Evolutionary conservation across 805 yeast genomes (phyloP), one percentile per base, ranked within the genome.

Genomic region (Candida palmyrensis): DNA sequence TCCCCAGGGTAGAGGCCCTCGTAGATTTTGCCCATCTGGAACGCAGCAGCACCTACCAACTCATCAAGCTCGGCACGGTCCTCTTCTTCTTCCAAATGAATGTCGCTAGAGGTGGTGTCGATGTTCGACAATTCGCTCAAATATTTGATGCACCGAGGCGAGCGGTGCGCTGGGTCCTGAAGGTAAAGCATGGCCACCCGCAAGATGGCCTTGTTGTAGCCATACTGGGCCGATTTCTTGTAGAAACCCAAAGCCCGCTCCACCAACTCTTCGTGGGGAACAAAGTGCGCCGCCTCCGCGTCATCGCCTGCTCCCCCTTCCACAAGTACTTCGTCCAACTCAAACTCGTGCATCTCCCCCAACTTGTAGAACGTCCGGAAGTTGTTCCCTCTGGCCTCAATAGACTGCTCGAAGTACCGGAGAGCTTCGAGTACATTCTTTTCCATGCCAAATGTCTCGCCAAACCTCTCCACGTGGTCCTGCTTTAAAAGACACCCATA

Each of bases 1-100:
- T 64, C 68, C 4, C 68, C 69, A 5, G 72, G 71, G 41, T 66
- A 66, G 9, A 62, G 54, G 1, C 72, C 72, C 47, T 66, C 72
- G 41, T 63, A 62, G 25, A 66, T 53, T 34, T 55, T 55, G 3
- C 69, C 72, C 36, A 66, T 47, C 42, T 66, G 67, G 47, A 47
- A 64, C 31, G 57, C 55, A 2, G 71, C 66, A 42, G 53, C 48
- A 0, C 68, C 72, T 18, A 66, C 55, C 14, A 66, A 56, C 36
- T 66, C 67, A 27, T 55, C 57, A 29, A 66, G 50, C 44, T 66
- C 71, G 26, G 62, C 64, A 22, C 33, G 35, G 38, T 66, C 71
- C 12, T 59, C 66, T n/a, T n/a, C n/a, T 6, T 54, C 66, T 15
- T 49, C 50, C 32, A 62, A 50, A 30, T 55, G 49, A 15, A 61